Base-by-base conservation (phyloP, 176 grass and related monocot genomes). In the Themeda triandra region DNA sequence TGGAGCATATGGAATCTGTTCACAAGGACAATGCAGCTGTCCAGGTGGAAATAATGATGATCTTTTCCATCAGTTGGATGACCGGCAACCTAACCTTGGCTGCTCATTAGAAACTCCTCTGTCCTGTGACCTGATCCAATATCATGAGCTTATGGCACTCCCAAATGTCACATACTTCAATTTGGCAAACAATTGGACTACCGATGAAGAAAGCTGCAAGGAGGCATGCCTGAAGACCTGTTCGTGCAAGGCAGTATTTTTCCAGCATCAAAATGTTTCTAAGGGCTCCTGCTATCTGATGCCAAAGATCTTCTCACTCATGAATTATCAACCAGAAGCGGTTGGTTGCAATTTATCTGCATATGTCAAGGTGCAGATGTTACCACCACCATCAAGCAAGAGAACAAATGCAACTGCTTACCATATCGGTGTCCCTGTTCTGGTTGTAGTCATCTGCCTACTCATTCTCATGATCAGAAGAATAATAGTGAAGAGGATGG, bases 341-440 rank as follows among this genome's bases (percentile, higher is more conserved):
- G 69, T 81, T 77, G 76, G 87, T 63, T 92, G 89, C 56, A 94
- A 99, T 77, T 89, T 91, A 82, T 87, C 87, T 56, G 85, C 90
- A 79, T 91, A 92, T 75, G 78, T 99, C 78, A 99, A 99, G 76
- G 91, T 99, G 36, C 91, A 96, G 75, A 81, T 41, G 69, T n/a
- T 82, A 28, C 81, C 76, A 83, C 8, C 58, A 4, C 67, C 73
- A 84, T 18, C 86, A 37, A 88, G 89, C 56, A 82, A 39, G 63
- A 63, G 21, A 11, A 80, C 89, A 73, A 75, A 85, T 63, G 15
- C 48, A 44, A 54, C 64, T 12, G 25, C 78, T 65, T 88, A 72
- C 41, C 79, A 91, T 74, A 0, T 87, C 6, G 44, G 84, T 8
- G 8, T 86, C 41, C 73, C 75, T 63, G 69, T 92, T 60, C 4